Evolutionary conservation across 768 basidiomycete species (phyloP), one percentile per base, ranked within the genome.

Genomic region (Thelephora aurantiotincta): DNA sequence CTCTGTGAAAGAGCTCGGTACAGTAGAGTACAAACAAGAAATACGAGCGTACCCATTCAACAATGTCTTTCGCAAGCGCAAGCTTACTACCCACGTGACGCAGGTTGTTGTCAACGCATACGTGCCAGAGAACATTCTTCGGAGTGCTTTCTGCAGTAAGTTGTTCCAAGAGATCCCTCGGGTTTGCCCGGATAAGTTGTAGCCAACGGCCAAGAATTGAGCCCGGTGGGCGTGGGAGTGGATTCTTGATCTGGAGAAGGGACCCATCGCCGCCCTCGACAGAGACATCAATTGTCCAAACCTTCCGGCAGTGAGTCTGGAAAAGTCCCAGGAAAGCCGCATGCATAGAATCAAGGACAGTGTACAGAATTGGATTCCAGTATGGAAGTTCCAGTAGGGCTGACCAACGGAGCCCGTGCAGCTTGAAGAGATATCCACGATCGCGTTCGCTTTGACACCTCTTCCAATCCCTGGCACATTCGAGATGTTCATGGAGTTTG

Each of bases 311-410:
- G 38, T 60, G 60, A 13, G 51, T 46, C 55, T 58, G 33, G 54
- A 54, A 19, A 54, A 46, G 18, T 11, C 57, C 55, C 7, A 63
- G 53, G 16, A 54, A 54, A 5, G 60, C 45, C 37, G 52, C 49
- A 46, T 66, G 65, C 65, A 66, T 66, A 11, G 59, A 36, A 30
- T 66, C 64, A n/a, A 63, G 46, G 3, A 59, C 50, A 2, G 58
- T 47, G 22, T 55, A 57, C 2, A 13, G 42, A 5, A 58, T 45
- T 1, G 62, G 58, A 14, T 62, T 48, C 53, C 63, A 66, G 44
- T 66, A 65, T 3, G 61, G 56, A 3, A 66, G 53, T 1, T 52
- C 20, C 1, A 61, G 54, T 0, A 68, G 57, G 7, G 59, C 49
- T 1, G 64, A 59, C 60, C 59, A 66, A 11, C 61, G 51, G 9